phyloP scores from a whole-genome alignment of 78 protist species.

The Dictyostelium intermedium region DNA sequence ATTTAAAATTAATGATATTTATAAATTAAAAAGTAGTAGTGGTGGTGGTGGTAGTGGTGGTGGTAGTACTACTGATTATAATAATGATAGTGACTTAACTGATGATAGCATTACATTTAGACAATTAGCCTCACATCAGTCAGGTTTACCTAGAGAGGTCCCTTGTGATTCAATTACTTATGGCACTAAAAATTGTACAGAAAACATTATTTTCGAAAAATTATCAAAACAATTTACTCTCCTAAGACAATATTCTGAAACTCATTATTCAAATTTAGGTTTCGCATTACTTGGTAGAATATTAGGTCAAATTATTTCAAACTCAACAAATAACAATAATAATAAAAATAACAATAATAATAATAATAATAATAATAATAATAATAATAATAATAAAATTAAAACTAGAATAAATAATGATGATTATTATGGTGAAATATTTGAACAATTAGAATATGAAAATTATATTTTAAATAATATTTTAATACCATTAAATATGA shows the following conservation, averaged over 20 bases:
- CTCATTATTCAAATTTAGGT: constrained; percentile 69
- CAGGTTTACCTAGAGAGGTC: constrained; percentile 58
- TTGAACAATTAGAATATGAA: background rate
- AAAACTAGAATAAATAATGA: background rate
- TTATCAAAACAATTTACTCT: constrained; percentile 15
- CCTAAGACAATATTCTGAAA: constrained; percentile 26
- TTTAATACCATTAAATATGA: constrained; percentile 45
- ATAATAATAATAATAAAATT: too few relatives aligned
- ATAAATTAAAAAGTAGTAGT: background rate
- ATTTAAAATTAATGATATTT: constrained; percentile 5
- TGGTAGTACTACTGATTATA: too few relatives aligned
- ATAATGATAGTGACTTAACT: background rate
- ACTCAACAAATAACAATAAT: background rate
- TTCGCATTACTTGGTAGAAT: constrained; percentile 36
- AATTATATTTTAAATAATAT: constrained; percentile 36
- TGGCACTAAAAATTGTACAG: constrained; percentile 5
- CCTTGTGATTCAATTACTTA: constrained; percentile 2
- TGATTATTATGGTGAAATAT: too few relatives aligned
- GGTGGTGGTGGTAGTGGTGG: background rate
- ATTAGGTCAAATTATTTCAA: constrained; percentile 7
- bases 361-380: too few relatives aligned
- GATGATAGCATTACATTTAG: constrained; percentile 33
- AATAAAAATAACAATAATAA: too few relatives aligned
- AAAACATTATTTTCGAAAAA: background rate
- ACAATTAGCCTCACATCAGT: constrained; percentile 47